Conservation (phyloP, 108 stramenopile species). For the Nitzschia sp. region DNA sequence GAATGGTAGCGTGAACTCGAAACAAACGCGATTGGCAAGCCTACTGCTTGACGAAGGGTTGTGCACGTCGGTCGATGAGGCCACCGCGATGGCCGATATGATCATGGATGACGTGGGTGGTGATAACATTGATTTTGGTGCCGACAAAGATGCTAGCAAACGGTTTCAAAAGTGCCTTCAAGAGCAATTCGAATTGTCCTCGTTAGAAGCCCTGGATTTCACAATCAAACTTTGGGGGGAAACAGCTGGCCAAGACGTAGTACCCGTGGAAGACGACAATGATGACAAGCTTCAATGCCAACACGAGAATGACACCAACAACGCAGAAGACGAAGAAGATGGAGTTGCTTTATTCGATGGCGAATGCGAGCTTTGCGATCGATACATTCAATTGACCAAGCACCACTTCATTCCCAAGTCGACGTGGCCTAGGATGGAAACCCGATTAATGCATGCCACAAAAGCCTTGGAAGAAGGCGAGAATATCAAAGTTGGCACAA, state of each 20-base stretch:
- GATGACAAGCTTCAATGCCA: background rate
- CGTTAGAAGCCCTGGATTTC: background rate
- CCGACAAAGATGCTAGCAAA: background rate
- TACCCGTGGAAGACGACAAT: background rate
- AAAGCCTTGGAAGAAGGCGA: constrained; percentile 28
- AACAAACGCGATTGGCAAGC: no score
- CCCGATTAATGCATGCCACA: constrained; percentile 54
- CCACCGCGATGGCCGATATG: constrained; percentile 23
- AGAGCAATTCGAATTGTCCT: background rate
- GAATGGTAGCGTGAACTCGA: no score
- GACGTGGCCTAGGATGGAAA: constrained; percentile 61
- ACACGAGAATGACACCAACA: constrained; percentile 13
- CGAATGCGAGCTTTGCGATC: constrained; percentile 79
- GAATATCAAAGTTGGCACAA: constrained; percentile 27
- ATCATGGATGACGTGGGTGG: constrained; percentile 13
- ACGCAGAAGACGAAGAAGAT: constrained; percentile 15
- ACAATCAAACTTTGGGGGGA: background rate
- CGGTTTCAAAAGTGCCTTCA: background rate
- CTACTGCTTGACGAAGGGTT: background rate
- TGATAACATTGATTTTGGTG: background rate
- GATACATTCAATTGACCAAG: constrained; percentile 59
- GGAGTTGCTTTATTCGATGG: constrained; percentile 49
- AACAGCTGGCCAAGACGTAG: background rate
- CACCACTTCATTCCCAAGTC: constrained; percentile 74
- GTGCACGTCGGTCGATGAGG: constrained; percentile 16